Evolutionary conservation across 2,329 filamentous ascomycete species (phyloP).

Genomic region (Madurella fahalii): DNA sequence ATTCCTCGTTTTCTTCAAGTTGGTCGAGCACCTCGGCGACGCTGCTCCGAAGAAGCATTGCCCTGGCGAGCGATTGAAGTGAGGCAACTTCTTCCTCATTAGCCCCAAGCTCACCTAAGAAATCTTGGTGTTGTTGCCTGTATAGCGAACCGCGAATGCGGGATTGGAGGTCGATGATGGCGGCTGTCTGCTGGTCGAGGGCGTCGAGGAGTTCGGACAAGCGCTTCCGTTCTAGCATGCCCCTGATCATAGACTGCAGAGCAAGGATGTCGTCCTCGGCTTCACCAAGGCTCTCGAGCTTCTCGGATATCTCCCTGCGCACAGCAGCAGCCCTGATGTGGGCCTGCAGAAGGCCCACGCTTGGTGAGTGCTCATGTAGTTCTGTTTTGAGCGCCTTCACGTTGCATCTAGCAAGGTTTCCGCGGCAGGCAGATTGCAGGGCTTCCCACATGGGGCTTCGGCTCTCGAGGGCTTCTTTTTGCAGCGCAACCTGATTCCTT

Average conservation of each 20-base stretch:
- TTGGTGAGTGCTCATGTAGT: conserved; percentile 40
- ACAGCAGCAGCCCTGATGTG: conserved; percentile 53
- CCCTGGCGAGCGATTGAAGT: conserved; percentile 72
- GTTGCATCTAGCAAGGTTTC: conserved; percentile 44
- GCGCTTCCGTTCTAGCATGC: conserved; percentile 54
- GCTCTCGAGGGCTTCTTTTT: conserved; percentile 49
- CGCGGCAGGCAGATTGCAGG: conserved; percentile 46
- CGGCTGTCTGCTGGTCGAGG: conserved; percentile 54
- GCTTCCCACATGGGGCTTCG: conserved; percentile 49
- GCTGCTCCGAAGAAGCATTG: conserved; percentile 70
- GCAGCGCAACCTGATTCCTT: conserved; percentile 49
- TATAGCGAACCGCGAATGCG: conserved; percentile 61
- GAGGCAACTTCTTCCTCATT: conserved; percentile 63
- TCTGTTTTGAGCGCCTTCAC: conserved; percentile 45
- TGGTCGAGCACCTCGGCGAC: conserved; percentile 71
- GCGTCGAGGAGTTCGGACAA: conserved; percentile 47
- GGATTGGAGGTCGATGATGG: conserved; percentile 62
- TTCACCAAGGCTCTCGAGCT: conserved; percentile 44
- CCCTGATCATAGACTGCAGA: conserved; percentile 58
- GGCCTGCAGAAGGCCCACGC: conserved; percentile 47
- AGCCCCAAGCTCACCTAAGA: conserved; percentile 67
- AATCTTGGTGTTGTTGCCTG: conserved; percentile 55
- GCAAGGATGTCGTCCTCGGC: conserved; percentile 45
- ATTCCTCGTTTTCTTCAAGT: conserved; percentile 79
- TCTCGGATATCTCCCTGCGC: conserved; percentile 45